Conservation (phyloP, 75 land plant species). For the Azolla pinnata region DNA sequence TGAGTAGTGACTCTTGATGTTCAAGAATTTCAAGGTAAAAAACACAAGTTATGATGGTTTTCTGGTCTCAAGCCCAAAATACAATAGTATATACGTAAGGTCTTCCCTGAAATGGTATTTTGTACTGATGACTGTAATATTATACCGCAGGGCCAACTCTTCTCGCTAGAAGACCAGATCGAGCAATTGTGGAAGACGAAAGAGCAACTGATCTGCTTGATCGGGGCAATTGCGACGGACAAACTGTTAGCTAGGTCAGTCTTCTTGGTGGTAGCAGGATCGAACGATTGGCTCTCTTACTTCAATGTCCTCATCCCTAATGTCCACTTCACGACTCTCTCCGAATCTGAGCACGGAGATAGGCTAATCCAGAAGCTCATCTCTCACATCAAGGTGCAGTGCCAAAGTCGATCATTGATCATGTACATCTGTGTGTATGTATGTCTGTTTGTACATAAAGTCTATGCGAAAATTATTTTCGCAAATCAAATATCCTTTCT, state of each 20-base stretch:
- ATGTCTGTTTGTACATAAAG: too few species aligned
- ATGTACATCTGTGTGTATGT: too few species aligned
- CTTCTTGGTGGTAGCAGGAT: conserved; percentile 13
- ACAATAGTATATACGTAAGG: too few species aligned
- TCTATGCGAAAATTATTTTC: too few species aligned
- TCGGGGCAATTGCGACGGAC: conserved; percentile 5
- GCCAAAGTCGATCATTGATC: too few species aligned
- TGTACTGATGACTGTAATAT: not conserved
- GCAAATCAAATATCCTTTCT: too few species aligned
- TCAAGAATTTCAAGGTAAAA: too few species aligned
- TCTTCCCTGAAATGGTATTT: not conserved
- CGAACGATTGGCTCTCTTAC: conserved; percentile 28
- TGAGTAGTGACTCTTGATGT: too few species aligned
- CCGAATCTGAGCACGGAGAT: not conserved
- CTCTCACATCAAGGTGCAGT: conserved; percentile 9
- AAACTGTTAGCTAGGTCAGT: conserved; percentile 12
- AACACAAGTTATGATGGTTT: too few species aligned
- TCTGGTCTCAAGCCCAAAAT: too few species aligned
- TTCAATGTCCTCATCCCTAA: conserved; percentile 7
- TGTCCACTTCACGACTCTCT: conserved; percentile 15
- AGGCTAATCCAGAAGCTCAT: conserved; percentile 3
- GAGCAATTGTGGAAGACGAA: conserved; percentile 12
- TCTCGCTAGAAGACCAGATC: conserved; percentile 11
- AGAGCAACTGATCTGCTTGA: conserved; percentile 3
- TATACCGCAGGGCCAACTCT: conserved; percentile 5